Base-by-base conservation (phyloP, 441 rosid genomes). In the Erysimum cheiri region DNA sequence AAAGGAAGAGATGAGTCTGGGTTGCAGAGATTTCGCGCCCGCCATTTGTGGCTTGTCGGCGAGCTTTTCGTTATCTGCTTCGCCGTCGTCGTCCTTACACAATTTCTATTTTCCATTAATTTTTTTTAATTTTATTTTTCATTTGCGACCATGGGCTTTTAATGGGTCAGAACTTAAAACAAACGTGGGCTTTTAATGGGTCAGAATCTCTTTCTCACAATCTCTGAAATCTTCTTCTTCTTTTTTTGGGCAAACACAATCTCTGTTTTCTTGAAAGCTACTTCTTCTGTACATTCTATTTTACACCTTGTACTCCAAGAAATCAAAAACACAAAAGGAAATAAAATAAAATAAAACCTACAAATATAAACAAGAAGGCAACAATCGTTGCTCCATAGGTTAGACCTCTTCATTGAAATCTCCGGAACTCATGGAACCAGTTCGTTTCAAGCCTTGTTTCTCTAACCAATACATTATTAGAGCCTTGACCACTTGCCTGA, bases 1-100 rank as follows among this genome's bases (percentile, higher is more conserved):
- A 40, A 92, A 84, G 19, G 92, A 86, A 71, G 88, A 86, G 71
- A 89, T 36, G 32, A 89, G 57, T 70, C 81, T 75, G 2, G 94
- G 88, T 39, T 85, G 96, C 82, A 89, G 70, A 71, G 88, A 75
- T 32, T 76, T 82, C 32, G 83, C 85, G 40, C 80, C 87, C 48
- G 67, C 85, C 97, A 91, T 87, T 72, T 63, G 61, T 40, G 41
- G 46, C 7, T 62, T 62, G 22, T 15, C 56, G 79, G 56, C 70
- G 61, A 69, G 55, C 60, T 74, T 69, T 60, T 44, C 53, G 15
- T 60, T 71, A 61, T 67, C 62, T 32, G 60, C 32, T 49, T 39
- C 60, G 54, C 61, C 55, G 75, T 52, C 60, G 68, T 33, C 24
- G 39, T 60, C 1, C 1, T 1, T 28, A 13, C 63, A 58, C 47